Base-by-base conservation (phyloP, 768 basidiomycete species). In the Fomitopsis serialis region DNA sequence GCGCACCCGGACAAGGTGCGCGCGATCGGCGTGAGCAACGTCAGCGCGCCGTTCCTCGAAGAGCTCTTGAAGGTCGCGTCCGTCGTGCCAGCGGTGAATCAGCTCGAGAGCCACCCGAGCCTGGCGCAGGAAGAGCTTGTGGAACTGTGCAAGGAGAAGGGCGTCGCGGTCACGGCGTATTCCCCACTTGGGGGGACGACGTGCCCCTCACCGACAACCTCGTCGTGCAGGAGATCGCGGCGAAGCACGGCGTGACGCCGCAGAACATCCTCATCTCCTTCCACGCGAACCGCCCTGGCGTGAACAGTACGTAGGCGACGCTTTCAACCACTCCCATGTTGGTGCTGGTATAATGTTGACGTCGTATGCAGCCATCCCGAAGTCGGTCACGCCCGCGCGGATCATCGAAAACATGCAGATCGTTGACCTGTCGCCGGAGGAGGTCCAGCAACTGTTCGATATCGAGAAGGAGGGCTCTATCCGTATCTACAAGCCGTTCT, bases 21-120 rank as follows among this genome's bases (percentile, higher is more conserved):
- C 61, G 87, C 88, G 1, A 92, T 94, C 61, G 92, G 91, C 56
- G 82, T 88, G 45, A 84, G 83, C 50, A 92, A 92, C 75, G 81
- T 85, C 65, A 84, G 81, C 8, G 73, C 84, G 44, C 68, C 79
- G 37, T 87, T 75, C 68, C 68, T 92, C 37, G 75, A 84, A 54
- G 72, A 80, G 40, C 74, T 92, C 21, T 71, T 88, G 40, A 75
- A 75, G 56, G 72, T 76, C 36, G 74, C 79, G 50, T 68, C 64
- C 35, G 73, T 85, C 40, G 69, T 85, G 34, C 89, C 89, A 15
- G 88, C 87, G 0, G 83, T 84, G 25, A 91, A 91, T 72, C 91
- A 93, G 71, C 78, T 92, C 53, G 87, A 87, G 67, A 72, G 82
- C 34, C 87, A 89, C 64, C 84, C 87, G 74, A 85, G 66, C 53